These are phyloP conservation scores for Solanum lignicaule DNA, from an alignment of 257 asterid species.

Conservation along the genomic window DNA sequence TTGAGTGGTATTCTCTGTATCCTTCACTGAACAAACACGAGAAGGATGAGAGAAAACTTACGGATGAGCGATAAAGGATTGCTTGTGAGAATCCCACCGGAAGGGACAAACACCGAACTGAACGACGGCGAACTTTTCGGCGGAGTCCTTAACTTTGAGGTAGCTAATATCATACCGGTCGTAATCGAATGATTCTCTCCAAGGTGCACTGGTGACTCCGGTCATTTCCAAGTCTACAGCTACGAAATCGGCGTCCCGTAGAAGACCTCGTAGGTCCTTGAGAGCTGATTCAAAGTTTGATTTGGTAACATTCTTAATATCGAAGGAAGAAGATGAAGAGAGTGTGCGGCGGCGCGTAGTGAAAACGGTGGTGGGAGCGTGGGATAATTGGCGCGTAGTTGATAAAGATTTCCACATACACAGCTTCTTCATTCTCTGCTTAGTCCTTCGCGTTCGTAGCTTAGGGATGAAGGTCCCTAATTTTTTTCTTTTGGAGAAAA, in stretches of 20 bases:
- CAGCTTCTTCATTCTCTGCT: constrained; percentile 5
- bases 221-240: constrained; percentile 96
- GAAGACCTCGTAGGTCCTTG: constrained; percentile 53
- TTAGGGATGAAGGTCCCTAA: background rate
- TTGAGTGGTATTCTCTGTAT: background rate
- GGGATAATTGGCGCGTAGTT: background rate
- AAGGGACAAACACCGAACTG: constrained; percentile 98
- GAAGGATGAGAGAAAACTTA: constrained; percentile 16
- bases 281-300: constrained; percentile 70
- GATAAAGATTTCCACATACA: constrained; percentile 2
- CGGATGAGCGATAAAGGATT: constrained; percentile 79
- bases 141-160: constrained; percentile 87
- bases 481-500: background rate
- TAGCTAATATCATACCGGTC: constrained; percentile 79
- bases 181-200: constrained; percentile 72
- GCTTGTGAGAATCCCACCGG: constrained; percentile 52
- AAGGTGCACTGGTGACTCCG: constrained; percentile 84
- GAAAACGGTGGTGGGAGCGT: constrained; percentile 5
- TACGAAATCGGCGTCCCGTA: constrained; percentile 75
- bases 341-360: constrained; percentile 26
- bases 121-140: constrained; percentile 85
- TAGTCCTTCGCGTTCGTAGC: background rate
- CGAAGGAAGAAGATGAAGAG: constrained; percentile 26
- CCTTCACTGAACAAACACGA: background rate
- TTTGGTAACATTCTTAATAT: constrained; percentile 71